These are phyloP conservation scores for Ramaria sp. DNA, from an alignment of 768 basidiomycete species.

Conservation along the genomic window DNA sequence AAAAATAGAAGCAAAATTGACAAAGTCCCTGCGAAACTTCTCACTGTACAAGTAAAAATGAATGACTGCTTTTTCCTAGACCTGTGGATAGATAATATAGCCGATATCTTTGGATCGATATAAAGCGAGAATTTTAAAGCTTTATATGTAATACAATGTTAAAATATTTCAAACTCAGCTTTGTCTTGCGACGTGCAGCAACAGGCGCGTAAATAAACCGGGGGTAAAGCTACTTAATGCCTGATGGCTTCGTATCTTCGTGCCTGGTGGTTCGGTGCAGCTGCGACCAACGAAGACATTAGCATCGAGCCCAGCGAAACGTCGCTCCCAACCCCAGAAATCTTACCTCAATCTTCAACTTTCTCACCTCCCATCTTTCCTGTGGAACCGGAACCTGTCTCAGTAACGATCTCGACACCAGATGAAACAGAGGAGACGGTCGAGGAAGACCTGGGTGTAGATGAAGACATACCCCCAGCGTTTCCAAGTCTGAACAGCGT, in stretches of 20 bases:
- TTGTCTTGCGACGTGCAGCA: no score
- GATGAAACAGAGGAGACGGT: background rate
- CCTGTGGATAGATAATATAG: no score
- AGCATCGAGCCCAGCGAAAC: background rate
- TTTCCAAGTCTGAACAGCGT: conserved; percentile 67
- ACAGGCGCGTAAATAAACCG: no score
- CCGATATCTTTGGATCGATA: no score
- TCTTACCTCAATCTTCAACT: background rate
- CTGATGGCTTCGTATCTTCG: background rate
- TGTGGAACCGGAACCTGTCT: background rate
- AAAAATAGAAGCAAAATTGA: no score
- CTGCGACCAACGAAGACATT: background rate
- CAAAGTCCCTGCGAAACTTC: no score
- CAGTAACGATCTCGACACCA: background rate
- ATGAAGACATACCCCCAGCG: conserved; percentile 54
- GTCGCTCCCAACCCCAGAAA: background rate
- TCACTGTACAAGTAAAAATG: no score
- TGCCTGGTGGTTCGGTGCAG: background rate
- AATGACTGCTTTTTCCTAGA: no score
- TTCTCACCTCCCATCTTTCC: background rate
- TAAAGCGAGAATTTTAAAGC: no score
- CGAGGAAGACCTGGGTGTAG: conserved; percentile 27
- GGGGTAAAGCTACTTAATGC: background rate
- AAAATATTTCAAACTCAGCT: no score
- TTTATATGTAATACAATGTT: no score